Percentiles rank a stretch among this genome's conserved stretches.
These are phyloP conservation scores for Berkeleyomyces rouxiae DNA, from an alignment of 2,329 filamentous ascomycete genomes.

Conservation along the genomic window DNA sequence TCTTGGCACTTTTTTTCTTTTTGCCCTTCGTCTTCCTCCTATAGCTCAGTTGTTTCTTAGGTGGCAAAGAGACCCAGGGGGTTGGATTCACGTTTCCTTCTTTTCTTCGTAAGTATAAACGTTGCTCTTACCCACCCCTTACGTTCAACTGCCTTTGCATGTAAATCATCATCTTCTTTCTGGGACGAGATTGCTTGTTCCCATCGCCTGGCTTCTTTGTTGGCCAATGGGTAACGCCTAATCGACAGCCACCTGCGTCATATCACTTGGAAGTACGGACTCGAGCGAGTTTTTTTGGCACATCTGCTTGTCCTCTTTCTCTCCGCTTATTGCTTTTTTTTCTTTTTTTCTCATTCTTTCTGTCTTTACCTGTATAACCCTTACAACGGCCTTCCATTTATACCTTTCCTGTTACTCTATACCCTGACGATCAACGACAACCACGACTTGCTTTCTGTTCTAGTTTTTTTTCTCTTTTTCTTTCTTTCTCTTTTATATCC, in stretches of 20 bases:
- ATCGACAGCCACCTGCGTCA: not conserved
- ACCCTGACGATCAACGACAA: constrained; percentile 1
- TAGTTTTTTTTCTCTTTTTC: not conserved
- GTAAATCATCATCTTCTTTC: constrained; percentile 1
- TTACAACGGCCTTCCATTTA: not conserved
- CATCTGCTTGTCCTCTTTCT: not conserved
- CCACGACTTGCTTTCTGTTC: not conserved
- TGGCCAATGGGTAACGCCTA: not conserved
- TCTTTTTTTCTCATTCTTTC: not conserved
- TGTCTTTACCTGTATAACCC: not conserved
- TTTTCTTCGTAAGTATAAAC: not conserved
- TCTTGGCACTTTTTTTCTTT: not conserved
- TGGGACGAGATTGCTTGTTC: not conserved
- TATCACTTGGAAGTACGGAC: not conserved
- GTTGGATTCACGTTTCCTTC: not conserved
- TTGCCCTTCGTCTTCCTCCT: not conserved
- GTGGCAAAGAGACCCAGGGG: not conserved
- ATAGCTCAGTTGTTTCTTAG: not conserved
- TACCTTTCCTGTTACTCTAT: not conserved
- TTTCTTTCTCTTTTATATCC: not conserved
- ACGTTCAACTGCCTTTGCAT: not conserved
- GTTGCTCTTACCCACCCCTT: not conserved
- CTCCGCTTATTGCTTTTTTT: not conserved
- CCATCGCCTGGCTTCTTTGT: not conserved
- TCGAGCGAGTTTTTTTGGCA: not conserved